A percentile compares a stretch with the other conserved stretches of the same genome.
Evolutionary conservation across 75 land plant species (phyloP).

Genomic region (Cunninghamia lanceolata): DNA sequence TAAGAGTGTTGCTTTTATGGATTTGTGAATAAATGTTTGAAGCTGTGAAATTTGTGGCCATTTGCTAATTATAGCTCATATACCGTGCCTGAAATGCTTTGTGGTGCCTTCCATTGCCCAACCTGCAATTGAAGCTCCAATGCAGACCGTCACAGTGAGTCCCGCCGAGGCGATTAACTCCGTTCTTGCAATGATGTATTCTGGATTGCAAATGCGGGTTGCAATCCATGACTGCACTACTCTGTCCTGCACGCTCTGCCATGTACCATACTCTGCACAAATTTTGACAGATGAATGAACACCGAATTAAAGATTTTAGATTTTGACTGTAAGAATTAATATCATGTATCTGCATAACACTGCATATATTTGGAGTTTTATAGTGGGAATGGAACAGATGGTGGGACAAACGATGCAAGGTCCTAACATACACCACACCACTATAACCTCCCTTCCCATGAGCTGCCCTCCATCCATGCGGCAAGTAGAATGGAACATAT

Average conservation of each 20-base stretch:
- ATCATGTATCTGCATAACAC: too few species aligned
- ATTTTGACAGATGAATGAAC: background rate
- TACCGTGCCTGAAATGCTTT: background rate
- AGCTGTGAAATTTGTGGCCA: background rate
- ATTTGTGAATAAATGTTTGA: background rate
- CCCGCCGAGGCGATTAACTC: background rate
- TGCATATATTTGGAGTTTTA: too few species aligned
- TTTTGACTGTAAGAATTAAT: too few species aligned
- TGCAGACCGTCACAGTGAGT: background rate
- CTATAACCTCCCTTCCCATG: too few species aligned
- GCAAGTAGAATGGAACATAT: too few species aligned
- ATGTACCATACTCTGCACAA: background rate
- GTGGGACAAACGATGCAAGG: too few species aligned
- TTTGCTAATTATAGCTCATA: background rate
- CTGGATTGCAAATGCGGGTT: background rate
- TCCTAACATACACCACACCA: too few species aligned
- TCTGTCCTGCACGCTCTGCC: slow-evolving; percentile 3
- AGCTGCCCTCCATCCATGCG: too few species aligned
- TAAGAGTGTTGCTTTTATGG: background rate
- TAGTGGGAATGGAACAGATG: too few species aligned
- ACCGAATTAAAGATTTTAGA: too few species aligned
- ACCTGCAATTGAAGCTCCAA: background rate
- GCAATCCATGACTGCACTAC: slow-evolving; percentile 3
- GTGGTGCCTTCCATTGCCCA: background rate
- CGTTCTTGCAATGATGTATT: slow-evolving; percentile 3